Evolutionary conservation across 2,329 filamentous ascomycete species (phyloP), one percentile per base, ranked within the genome.

Genomic region (Eurotiales sp.): DNA sequence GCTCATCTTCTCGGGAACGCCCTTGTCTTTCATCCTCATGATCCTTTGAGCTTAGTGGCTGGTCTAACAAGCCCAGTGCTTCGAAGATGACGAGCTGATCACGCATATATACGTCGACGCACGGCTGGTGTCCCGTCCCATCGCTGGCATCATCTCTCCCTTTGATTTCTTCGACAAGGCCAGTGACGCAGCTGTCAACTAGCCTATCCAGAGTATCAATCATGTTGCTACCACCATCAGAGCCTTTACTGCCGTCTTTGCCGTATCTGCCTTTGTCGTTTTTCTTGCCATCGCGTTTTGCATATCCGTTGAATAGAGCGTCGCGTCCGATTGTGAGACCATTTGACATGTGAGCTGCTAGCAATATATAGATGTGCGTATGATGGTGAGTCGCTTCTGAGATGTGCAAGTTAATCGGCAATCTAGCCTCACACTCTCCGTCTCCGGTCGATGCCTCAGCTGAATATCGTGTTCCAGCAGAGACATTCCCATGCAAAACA

Each of bases 31-130:
- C 32, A 30, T 11, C 22, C 7, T 19, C 58, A 15, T 52, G 53
- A 21, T 45, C 22, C 4, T 21, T 45, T 37, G 25, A 25, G 27
- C 55, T 2, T 17, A 64, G 61, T n/a, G 60, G 62, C 65, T 57
- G 4, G 21, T 17, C 14, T 17, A 46, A 30, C 17, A 44, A 34
- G 7, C 78, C 78, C 17, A 85, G 63, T 14, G 78, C 78, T 59
- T 83, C 79, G 52, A 82, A 84, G 0, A 84, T 71, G 1, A 83
- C 76, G 22, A 84, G 56, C 58, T 84, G 81, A 62, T 84, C 82
- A 39, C 77, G 67, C 73, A 82, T 72, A 55, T 74, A 71, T 59
- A 75, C 72, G 57, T 84, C 81, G 3, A 82, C 73, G 56, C 72
- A 78, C 0, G 77, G 73, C 47, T 53, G 55, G 47, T 46, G 53